Base-by-base conservation (phyloP, 1,284 basidiomycete genomes). In the Puccinia hordei region DNA sequence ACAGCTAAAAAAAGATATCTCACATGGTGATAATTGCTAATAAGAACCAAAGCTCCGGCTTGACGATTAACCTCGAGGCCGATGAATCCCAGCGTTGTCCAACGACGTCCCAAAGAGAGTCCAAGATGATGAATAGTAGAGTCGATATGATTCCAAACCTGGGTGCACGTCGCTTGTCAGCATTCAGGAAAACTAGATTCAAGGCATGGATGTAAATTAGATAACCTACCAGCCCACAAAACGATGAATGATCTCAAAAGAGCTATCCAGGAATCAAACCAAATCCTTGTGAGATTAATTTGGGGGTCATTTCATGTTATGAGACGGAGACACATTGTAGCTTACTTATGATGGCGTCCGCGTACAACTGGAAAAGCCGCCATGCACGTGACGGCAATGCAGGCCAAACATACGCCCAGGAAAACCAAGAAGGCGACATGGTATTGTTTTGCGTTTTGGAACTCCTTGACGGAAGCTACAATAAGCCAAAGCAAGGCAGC, bases 221-320 rank as follows among this genome's bases (percentile, higher is more conserved):
- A 69, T 24, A 13, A 9, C 78, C 55, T 35, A 80, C 78, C 78
- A 80, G 17, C 78, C 78, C 13, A 80, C 30, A 73, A 80, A 80
- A 9, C 78, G 78, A 30, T 80, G 78, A 66, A 66, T 73, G 4
- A 80, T 65, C 30, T 80, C 78, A 66, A 80, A 80, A 5, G 46
- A n/a, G 44, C 78, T 80, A 1, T 46, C 33, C 33, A 22, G 33
- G 46, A 71, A 38, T 1, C 22, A 46, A 41, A 59, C 12, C 35
- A 59, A 8, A 19, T 49, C 30, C 30, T 24, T n/a, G 4, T 13
- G 30, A 41, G 17, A 46, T 35, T 19, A 24, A 1, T 46, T 24
- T 33, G 30, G 27, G 15, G 19, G 51, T 17, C 33, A 15, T 1
- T 57, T 57, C 5, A n/a, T 38, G 59, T 30, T 53, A 27, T 57